Evolutionary conservation across 805 yeast genomes (phyloP).

Genomic region (Zygoascus bituminiphila): DNA sequence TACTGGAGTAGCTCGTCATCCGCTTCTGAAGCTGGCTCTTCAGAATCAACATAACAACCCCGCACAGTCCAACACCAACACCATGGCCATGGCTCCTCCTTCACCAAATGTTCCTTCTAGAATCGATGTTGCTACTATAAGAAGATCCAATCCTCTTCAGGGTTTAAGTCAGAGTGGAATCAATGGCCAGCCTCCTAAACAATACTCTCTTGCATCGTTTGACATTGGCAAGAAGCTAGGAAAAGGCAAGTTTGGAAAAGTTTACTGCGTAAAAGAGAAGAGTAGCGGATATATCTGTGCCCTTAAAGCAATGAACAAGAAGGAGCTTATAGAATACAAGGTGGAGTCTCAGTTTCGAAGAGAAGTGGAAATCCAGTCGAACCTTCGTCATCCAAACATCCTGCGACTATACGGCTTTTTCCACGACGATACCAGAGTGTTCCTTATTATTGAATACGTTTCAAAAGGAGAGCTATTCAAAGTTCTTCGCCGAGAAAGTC

Average conservation of each 20-base stretch:
- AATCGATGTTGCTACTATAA: slow-evolving; percentile 7
- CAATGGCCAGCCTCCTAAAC: slow-evolving; percentile 5
- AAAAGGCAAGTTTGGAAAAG: slow-evolving; percentile 89
- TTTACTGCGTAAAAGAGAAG: slow-evolving; percentile 78
- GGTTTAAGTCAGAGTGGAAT: slow-evolving; percentile 11
- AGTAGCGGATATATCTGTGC: slow-evolving; percentile 77
- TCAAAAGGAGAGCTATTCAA: slow-evolving; percentile 82
- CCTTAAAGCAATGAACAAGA: slow-evolving; percentile 80
- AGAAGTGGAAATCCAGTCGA: slow-evolving; percentile 85
- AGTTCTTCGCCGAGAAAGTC: slow-evolving; percentile 51
- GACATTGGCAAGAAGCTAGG: slow-evolving; percentile 85
- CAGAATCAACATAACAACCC: slow-evolving; percentile 12
- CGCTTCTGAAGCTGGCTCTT: slow-evolving; percentile 18
- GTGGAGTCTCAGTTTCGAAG: slow-evolving; percentile 81
- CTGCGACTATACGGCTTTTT: slow-evolving; percentile 80
- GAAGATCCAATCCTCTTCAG: slow-evolving; percentile 17
- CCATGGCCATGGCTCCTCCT: slow-evolving; percentile 5
- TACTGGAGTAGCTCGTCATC: slow-evolving; percentile 11
- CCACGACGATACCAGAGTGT: slow-evolving; percentile 71
- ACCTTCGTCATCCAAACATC: slow-evolving; percentile 65
- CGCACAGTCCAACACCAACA: not conserved
- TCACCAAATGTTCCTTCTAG: slow-evolving; percentile 9
- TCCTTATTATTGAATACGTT: slow-evolving; percentile 76
- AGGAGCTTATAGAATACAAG: slow-evolving; percentile 63
- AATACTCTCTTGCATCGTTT: slow-evolving; percentile 52